A percentile compares a stretch with the other conserved stretches of the same genome.
phyloP scores from a whole-genome alignment of 148 eudicot species.

The Fagopyrum homotropicum region DNA sequence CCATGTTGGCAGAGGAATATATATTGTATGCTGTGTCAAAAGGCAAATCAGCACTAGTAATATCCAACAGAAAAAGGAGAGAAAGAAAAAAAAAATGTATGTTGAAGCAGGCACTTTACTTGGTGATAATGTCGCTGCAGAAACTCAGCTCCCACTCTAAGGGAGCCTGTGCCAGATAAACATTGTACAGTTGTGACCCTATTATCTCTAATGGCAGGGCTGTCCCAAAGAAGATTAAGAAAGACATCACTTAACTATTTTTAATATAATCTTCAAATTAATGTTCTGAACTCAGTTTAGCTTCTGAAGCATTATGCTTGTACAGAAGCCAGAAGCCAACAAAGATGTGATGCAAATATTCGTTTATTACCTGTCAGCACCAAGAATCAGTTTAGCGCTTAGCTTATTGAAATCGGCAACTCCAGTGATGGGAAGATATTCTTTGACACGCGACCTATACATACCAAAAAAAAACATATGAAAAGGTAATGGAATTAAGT shows the following conservation, averaged over 20 bases:
- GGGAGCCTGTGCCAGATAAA: conserved; percentile 90
- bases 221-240: conserved; percentile 19
- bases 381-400: conserved; percentile 94
- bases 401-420: conserved; percentile 87
- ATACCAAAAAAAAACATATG: too few relatives aligned
- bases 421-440: conserved; percentile 92
- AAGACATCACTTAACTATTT: neutral
- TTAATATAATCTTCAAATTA: neutral
- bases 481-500: conserved; percentile 7
- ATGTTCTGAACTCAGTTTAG: neutral
- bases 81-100: conserved; percentile 1
- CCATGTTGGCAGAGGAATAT: conserved; percentile 92
- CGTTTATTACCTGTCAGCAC: conserved; percentile 64
- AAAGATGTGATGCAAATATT: conserved; percentile 12
- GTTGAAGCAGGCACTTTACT: conserved; percentile 26
- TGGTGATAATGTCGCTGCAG: conserved; percentile 77
- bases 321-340: neutral
- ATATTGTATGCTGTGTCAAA: conserved; percentile 59
- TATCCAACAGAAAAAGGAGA: neutral
- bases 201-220: conserved; percentile 84
- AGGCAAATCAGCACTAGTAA: conserved; percentile 7
- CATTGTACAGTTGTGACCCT: conserved; percentile 88
- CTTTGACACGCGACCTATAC: conserved; percentile 75
- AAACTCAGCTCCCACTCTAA: conserved; percentile 94
- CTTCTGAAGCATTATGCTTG: neutral